These are phyloP conservation scores for Brassica hybrid DNA, from an alignment of 441 rosid species.

Conservation along the genomic window DNA sequence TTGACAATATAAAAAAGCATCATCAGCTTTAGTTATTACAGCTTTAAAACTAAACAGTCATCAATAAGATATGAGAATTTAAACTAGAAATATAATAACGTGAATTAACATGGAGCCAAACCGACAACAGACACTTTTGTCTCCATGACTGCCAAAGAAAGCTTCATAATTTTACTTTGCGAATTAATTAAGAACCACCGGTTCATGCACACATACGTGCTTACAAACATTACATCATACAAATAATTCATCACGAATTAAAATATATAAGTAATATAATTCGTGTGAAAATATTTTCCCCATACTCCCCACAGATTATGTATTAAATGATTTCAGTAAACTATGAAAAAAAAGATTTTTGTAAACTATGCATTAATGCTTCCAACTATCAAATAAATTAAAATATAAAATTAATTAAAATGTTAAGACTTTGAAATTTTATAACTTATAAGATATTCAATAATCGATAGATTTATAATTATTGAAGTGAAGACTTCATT, in stretches of 20 bases:
- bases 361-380: neutral
- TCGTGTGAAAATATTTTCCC: neutral
- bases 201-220: conserved; percentile 44
- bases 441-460: neutral
- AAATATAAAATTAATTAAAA: neutral
- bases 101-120: conserved; percentile 43
- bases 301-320: conserved; percentile 1
- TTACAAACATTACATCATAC: conserved; percentile 1
- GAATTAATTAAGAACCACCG: conserved; percentile 14
- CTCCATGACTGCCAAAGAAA: conserved; percentile 42
- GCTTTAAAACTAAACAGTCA: conserved; percentile 34
- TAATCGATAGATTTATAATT: neutral
- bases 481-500: neutral
- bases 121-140: conserved; percentile 48
- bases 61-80: conserved; percentile 38
- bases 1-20: conserved; percentile 37
- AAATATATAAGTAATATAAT: neutral
- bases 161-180: conserved; percentile 31
- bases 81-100: conserved; percentile 37
- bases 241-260: neutral
- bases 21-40: conserved; percentile 36
- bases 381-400: neutral
- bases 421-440: neutral
- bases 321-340: too few species aligned
- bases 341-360: too few species aligned